Percentiles rank a stretch among this genome's conserved stretches.
Evolutionary conservation across 177 flowering plant genomes (phyloP).

Genomic region (Telopea speciosissima): DNA sequence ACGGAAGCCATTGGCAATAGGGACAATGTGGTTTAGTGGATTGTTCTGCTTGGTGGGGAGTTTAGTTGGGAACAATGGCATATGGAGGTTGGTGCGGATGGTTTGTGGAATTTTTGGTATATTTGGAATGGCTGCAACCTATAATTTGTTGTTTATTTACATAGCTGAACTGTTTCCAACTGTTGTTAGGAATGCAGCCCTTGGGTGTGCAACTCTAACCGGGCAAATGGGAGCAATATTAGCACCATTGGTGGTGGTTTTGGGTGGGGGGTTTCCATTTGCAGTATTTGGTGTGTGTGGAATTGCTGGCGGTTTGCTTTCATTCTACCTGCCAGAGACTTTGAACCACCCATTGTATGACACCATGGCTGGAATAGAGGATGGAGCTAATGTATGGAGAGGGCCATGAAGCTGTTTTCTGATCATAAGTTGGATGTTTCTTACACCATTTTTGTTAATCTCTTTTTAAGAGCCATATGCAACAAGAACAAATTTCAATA

Average conservation of each 20-base stretch:
- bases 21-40: conserved; percentile 79
- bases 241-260: conserved; percentile 82
- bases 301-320: conserved; percentile 46
- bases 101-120: conserved; percentile 74
- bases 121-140: conserved; percentile 89
- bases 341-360: conserved; percentile 72
- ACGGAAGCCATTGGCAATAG: conserved; percentile 61
- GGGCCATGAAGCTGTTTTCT: not conserved
- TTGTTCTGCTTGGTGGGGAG: conserved; percentile 56
- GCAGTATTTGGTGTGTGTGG: conserved; percentile 63
- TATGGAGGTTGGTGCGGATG: conserved; percentile 52
- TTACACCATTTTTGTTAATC: too few species aligned
- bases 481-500: too few species aligned
- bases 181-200: conserved; percentile 84
- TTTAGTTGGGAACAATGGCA: conserved; percentile 28
- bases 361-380: conserved; percentile 77
- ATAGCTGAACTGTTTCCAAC: conserved; percentile 89
- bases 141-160: conserved; percentile 74
- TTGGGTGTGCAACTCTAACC: conserved; percentile 79
- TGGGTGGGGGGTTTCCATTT: conserved; percentile 67
- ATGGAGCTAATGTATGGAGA: conserved; percentile 28
- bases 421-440: too few species aligned
- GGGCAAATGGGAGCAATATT: conserved; percentile 84
- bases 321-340: conserved; percentile 79
- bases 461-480: too few species aligned